phyloP scores from a whole-genome alignment of 345 rosid species.

The Syzygium grande region DNA sequence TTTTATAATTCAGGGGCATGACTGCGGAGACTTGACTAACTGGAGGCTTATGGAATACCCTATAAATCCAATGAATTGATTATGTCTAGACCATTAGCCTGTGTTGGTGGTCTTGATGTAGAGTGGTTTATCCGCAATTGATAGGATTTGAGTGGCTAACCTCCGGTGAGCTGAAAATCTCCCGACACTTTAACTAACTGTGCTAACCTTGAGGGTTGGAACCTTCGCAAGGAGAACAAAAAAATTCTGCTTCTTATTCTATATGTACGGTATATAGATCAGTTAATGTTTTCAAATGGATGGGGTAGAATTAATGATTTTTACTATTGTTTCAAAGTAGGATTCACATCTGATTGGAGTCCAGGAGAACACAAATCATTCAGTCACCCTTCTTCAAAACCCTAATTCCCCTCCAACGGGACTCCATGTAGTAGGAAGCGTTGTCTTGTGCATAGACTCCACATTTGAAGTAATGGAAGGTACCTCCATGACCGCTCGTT shows the following conservation, averaged over 20 bases:
- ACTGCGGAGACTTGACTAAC: accelerated
- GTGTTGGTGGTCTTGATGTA: not conserved
- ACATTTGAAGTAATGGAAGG: conserved; percentile 17
- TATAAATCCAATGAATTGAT: not conserved
- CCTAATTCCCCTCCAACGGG: conserved; percentile 25
- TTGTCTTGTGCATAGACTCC: conserved; percentile 24
- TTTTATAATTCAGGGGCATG: not conserved
- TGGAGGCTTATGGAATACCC: not conserved
- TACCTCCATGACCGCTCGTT: conserved; percentile 18
- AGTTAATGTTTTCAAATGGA: not conserved
- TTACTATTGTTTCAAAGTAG: not conserved
- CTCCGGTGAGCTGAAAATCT: not conserved
- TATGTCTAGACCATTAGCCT: not conserved
- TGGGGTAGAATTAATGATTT: not conserved
- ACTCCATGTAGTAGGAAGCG: conserved; percentile 24
- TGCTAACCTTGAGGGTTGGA: not conserved
- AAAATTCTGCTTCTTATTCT: not conserved
- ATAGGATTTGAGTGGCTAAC: not conserved
- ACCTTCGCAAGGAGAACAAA: not conserved
- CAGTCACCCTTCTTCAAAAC: conserved; percentile 5
- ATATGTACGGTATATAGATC: not conserved
- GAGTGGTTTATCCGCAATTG: not conserved
- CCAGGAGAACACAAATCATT: not conserved
- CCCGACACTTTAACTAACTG: not conserved
- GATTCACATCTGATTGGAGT: not conserved